A percentile compares a stretch with the other conserved stretches of the same genome.
Conservation (phyloP, 768 basidiomycete genomes). For the Lactarius hatsudake region DNA sequence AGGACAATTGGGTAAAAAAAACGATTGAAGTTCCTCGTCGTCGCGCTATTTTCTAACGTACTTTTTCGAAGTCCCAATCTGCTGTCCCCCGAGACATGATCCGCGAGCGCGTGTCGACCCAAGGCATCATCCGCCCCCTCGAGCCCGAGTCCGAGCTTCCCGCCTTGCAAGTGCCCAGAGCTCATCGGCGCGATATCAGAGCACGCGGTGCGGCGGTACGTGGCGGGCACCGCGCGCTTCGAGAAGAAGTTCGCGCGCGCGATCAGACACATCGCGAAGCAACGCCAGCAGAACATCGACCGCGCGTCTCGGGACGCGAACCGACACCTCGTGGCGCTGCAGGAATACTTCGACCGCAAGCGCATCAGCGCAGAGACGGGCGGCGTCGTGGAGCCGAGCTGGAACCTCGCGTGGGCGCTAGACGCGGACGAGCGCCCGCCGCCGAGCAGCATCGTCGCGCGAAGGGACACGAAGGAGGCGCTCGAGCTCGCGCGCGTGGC, state of each 20-base stretch:
- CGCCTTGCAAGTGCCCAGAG: slow-evolving; percentile 64
- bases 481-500: slow-evolving; percentile 68
- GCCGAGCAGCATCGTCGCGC: slow-evolving; percentile 86
- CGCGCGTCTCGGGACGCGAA: slow-evolving; percentile 61
- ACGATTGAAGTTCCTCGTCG: background rate
- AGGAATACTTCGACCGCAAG: slow-evolving; percentile 37
- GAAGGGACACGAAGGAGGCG: slow-evolving; percentile 83
- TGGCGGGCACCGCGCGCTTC: slow-evolving; percentile 56
- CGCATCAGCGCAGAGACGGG: slow-evolving; percentile 23
- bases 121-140: slow-evolving; percentile 77
- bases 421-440: slow-evolving; percentile 81
- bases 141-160: slow-evolving; percentile 67
- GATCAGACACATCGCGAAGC: slow-evolving; percentile 57
- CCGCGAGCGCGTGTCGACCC: slow-evolving; percentile 82
- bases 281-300: slow-evolving; percentile 62
- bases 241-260: slow-evolving; percentile 65
- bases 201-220: slow-evolving; percentile 70
- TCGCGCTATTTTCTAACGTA: background rate
- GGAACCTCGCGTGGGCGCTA: slow-evolving; percentile 85
- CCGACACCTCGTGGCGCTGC: slow-evolving; percentile 50
- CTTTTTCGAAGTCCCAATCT: slow-evolving; percentile 31
- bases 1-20: slow-evolving; percentile 43
- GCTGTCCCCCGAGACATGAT: slow-evolving; percentile 65
- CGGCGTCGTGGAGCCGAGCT: slow-evolving; percentile 40
- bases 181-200: slow-evolving; percentile 77